Conservation (phyloP, 1,284 basidiomycete genomes). For the Sporisorium exsertum region DNA sequence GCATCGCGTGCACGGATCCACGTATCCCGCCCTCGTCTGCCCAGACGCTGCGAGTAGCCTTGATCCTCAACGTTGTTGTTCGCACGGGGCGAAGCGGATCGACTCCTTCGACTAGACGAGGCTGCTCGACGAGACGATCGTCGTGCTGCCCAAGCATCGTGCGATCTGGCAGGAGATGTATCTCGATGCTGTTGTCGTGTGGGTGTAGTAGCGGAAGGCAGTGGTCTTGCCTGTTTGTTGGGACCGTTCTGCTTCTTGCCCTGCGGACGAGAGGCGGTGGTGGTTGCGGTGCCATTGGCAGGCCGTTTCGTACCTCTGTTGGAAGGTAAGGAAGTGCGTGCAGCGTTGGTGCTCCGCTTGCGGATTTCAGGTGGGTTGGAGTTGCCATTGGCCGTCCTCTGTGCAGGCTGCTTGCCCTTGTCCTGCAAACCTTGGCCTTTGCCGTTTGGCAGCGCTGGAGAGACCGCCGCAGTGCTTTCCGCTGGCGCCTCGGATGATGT, state of each 20-base stretch:
- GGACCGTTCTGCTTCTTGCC: constrained; percentile 9
- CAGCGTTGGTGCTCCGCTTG: background rate
- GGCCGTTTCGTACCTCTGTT: constrained; percentile 10
- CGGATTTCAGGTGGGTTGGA: constrained; percentile 31
- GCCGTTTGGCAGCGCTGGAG: background rate
- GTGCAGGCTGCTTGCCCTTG: background rate
- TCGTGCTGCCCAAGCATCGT: background rate
- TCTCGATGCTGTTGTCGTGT: background rate
- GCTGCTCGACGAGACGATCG: background rate
- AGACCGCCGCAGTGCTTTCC: background rate
- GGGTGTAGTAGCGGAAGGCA: background rate
- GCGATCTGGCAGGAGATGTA: background rate
- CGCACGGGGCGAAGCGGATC: constrained; percentile 19
- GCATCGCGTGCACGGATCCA: constrained; percentile 16
- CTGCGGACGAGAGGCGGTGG: background rate
- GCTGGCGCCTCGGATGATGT: background rate
- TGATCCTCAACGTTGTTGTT: background rate
- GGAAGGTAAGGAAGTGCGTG: constrained; percentile 1
- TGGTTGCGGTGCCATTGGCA: constrained; percentile 2
- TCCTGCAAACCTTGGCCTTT: constrained; percentile 17
- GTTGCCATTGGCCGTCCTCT: constrained; percentile 3
- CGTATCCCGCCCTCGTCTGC: constrained; percentile 9
- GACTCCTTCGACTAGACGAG: background rate
- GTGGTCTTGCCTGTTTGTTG: constrained; percentile 11
- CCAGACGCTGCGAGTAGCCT: background rate